A percentile compares a stretch with the other conserved stretches of the same genome.
Conservation (phyloP, 768 basidiomycete species). For the Tricholoma furcatifolium region DNA sequence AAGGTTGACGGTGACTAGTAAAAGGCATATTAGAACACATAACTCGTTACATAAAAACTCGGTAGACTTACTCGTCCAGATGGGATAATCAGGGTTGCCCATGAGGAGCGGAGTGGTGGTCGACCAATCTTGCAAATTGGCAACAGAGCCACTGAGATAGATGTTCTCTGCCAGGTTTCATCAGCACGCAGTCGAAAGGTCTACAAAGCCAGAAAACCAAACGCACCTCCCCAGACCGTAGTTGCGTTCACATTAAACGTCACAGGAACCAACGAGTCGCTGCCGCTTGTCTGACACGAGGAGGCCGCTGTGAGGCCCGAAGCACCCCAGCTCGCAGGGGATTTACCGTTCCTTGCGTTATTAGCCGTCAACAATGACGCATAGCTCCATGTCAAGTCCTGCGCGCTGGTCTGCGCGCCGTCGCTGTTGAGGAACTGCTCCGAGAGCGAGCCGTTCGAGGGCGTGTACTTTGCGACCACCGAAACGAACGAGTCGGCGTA, state of each 20-base stretch:
- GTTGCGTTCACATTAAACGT: constrained; percentile 66
- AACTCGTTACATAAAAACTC: not conserved
- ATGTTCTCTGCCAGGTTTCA: constrained; percentile 56
- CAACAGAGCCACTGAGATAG: constrained; percentile 60
- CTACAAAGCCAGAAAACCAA: not conserved
- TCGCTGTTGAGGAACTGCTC: constrained; percentile 58
- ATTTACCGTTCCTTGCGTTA: constrained; percentile 46
- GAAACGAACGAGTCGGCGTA: constrained; percentile 70
- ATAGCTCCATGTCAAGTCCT: constrained; percentile 77
- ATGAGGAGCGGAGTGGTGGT: constrained; percentile 54
- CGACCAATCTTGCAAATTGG: constrained; percentile 60
- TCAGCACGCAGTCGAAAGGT: not conserved
- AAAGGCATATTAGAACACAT: not conserved
- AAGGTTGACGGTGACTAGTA: constrained; percentile 57
- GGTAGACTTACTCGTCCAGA: constrained; percentile 58
- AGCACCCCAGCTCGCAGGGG: constrained; percentile 66
- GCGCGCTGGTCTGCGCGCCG: constrained; percentile 57
- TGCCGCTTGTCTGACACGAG: constrained; percentile 35
- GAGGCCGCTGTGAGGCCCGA: constrained; percentile 47
- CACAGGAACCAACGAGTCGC: constrained; percentile 41
- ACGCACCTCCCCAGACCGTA: constrained; percentile 59
- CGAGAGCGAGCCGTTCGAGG: constrained; percentile 53
- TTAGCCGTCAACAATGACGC: constrained; percentile 64
- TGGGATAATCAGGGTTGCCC: constrained; percentile 57
- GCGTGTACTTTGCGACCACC: constrained; percentile 60